Evolutionary conservation across 352 stramenopile genomes (phyloP).

Genomic region (Phytopythium mirpurense): DNA sequence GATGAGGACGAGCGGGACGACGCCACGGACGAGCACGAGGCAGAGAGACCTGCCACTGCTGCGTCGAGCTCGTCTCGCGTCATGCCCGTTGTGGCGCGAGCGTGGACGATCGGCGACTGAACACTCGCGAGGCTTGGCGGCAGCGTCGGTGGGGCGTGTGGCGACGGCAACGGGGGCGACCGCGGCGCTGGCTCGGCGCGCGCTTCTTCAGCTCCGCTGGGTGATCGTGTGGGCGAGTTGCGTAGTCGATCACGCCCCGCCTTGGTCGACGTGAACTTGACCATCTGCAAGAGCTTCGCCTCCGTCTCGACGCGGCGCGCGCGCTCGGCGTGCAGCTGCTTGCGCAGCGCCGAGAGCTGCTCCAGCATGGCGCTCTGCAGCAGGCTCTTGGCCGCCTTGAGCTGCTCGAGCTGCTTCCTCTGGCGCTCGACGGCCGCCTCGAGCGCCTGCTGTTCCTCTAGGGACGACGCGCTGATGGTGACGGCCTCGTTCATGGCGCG

Average conservation of each 20-base stretch:
- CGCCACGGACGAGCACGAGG: conserved; percentile 11
- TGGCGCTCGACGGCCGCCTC: conserved; percentile 55
- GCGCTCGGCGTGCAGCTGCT: conserved; percentile 70
- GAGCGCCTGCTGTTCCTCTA: conserved; percentile 74
- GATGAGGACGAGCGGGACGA: conserved; percentile 10
- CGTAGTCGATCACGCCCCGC: too few species aligned
- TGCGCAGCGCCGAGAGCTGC: conserved; percentile 66
- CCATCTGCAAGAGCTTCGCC: conserved; percentile 56
- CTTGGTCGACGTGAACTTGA: conserved; percentile 8
- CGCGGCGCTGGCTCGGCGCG: neutral
- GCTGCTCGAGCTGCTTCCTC: conserved; percentile 63
- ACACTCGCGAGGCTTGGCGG: neutral
- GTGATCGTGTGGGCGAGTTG: neutral
- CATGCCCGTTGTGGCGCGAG: neutral
- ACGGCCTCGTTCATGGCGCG: conserved; percentile 84
- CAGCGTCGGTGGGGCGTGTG: neutral
- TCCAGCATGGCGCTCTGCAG: conserved; percentile 83
- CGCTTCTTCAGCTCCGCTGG: neutral
- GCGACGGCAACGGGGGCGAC: neutral
- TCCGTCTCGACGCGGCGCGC: conserved; percentile 64
- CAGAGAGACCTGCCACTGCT: neutral
- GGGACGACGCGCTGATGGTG: conserved; percentile 70
- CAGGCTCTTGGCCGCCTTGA: conserved; percentile 71
- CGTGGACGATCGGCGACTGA: neutral
- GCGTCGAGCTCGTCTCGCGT: neutral